These are phyloP conservation scores for Rasamsonia emersonii DNA, from an alignment of 2,329 filamentous ascomycete species.

Conservation along the genomic window DNA sequence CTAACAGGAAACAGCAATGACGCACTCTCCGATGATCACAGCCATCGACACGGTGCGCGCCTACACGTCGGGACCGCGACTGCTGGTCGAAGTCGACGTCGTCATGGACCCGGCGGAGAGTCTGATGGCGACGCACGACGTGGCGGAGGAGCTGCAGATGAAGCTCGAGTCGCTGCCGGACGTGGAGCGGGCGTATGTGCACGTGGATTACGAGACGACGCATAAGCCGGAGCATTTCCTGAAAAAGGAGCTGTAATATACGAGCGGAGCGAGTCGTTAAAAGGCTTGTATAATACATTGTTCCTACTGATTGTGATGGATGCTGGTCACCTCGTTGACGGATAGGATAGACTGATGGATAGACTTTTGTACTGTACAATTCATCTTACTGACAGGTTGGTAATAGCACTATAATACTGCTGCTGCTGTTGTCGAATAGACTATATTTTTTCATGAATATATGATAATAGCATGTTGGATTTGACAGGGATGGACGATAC, in stretches of 20 bases:
- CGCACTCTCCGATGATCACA: constrained; percentile 70
- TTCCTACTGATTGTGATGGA: too few species aligned
- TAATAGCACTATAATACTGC: too few species aligned
- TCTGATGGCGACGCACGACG: constrained; percentile 75
- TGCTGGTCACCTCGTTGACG: too few species aligned
- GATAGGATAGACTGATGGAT: too few species aligned
- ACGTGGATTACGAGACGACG: constrained; percentile 94
- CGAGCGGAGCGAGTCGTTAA: too few species aligned
- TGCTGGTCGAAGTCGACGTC: constrained; percentile 93
- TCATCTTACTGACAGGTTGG: too few species aligned
- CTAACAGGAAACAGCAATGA: constrained; percentile 50
- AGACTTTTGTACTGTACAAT: too few species aligned
- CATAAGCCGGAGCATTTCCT: constrained; percentile 81
- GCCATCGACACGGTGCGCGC: constrained; percentile 93
- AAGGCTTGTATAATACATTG: too few species aligned
- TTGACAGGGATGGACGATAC: too few species aligned
- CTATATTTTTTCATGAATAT: too few species aligned
- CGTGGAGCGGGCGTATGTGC: constrained; percentile 89
- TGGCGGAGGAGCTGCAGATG: constrained; percentile 86
- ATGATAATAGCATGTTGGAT: too few species aligned
- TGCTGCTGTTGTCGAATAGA: too few species aligned
- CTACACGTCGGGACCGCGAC: constrained; percentile 78
- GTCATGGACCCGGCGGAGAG: constrained; percentile 75
- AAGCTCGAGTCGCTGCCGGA: constrained; percentile 89
- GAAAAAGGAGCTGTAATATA: constrained; percentile 54